phyloP scores from a whole-genome alignment of 805 yeast species.

The Blastobotrys robertii region DNA sequence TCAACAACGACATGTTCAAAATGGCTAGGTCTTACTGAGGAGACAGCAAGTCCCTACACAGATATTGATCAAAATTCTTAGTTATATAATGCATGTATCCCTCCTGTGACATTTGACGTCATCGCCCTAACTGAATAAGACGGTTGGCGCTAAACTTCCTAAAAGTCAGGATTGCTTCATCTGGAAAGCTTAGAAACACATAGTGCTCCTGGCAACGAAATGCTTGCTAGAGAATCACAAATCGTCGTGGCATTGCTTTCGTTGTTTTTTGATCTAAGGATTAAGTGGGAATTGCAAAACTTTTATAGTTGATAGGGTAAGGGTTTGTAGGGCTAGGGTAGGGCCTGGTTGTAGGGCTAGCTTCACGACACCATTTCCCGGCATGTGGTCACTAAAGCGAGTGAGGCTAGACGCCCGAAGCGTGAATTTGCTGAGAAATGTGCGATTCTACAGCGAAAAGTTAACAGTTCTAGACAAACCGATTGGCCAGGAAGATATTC shows the following conservation, averaged over 20 bases:
- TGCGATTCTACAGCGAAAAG: constrained; percentile 4
- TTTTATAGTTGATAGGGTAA: too few species aligned
- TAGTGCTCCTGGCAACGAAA: constrained; percentile 28
- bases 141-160: constrained; percentile 28
- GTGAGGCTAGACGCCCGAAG: too few species aligned
- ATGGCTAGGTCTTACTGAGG: constrained; percentile 42
- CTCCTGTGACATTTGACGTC: constrained; percentile 27
- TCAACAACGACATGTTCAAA: too few species aligned
- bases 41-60: constrained; percentile 41
- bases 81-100: constrained; percentile 22
- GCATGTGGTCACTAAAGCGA: too few species aligned
- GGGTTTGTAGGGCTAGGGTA: not conserved
- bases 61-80: too few species aligned
- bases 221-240: constrained; percentile 20
- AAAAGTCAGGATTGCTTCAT: constrained; percentile 23
- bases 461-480: constrained; percentile 32
- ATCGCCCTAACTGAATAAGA: constrained; percentile 21
- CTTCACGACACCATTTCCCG: too few species aligned
- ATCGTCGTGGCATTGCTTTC: constrained; percentile 30
- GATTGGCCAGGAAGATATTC: constrained; percentile 35
- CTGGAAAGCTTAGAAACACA: constrained; percentile 24
- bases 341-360: not conserved
- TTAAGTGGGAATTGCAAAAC: not conserved
- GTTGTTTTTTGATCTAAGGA: constrained; percentile 29
- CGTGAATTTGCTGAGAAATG: too few species aligned